These are phyloP conservation scores for Cladophialophora psammophila DNA, from an alignment of 2,329 filamentous ascomycete species.

Conservation along the genomic window DNA sequence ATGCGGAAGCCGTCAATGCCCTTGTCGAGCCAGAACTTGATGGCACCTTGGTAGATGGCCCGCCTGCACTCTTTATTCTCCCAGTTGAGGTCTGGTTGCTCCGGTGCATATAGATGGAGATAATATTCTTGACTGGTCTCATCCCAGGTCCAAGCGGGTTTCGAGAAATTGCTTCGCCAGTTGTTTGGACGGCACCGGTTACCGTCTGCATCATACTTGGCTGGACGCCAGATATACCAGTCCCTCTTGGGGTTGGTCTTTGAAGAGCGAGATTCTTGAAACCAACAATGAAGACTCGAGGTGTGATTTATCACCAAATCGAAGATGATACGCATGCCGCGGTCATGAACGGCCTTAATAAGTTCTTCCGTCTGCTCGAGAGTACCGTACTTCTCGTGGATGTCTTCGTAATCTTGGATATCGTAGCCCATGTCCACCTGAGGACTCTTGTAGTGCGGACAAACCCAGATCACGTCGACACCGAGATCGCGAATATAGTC, in stretches of 20 bases:
- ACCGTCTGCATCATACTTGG: conserved; percentile 60
- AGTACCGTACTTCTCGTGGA: conserved; percentile 68
- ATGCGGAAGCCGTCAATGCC: conserved; percentile 74
- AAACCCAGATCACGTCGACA: conserved; percentile 71
- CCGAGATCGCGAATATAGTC: conserved; percentile 68
- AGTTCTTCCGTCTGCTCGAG: conserved; percentile 66
- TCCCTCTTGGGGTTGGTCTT: conserved; percentile 67
- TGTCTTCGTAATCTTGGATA: conserved; percentile 68
- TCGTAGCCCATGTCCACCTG: conserved; percentile 76
- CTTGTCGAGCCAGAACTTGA: conserved; percentile 76
- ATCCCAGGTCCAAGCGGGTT: conserved; percentile 65
- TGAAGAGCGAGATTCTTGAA: conserved; percentile 66
- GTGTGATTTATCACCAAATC: conserved; percentile 79
- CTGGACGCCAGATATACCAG: conserved; percentile 66
- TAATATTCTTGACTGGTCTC: conserved; percentile 73
- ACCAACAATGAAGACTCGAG: conserved; percentile 72
- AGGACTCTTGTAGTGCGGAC: conserved; percentile 70
- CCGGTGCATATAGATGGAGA: conserved; percentile 72
- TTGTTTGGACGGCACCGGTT: conserved; percentile 73
- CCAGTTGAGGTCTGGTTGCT: conserved; percentile 82
- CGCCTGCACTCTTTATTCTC: conserved; percentile 68
- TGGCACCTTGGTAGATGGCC: conserved; percentile 71
- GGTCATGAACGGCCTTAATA: conserved; percentile 62
- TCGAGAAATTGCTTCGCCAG: conserved; percentile 68
- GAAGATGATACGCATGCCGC: conserved; percentile 72